Evolutionary conservation across 805 yeast species (phyloP), one percentile per base, ranked within the genome.

Genomic region (Saccharomyces kudriavzevii): DNA sequence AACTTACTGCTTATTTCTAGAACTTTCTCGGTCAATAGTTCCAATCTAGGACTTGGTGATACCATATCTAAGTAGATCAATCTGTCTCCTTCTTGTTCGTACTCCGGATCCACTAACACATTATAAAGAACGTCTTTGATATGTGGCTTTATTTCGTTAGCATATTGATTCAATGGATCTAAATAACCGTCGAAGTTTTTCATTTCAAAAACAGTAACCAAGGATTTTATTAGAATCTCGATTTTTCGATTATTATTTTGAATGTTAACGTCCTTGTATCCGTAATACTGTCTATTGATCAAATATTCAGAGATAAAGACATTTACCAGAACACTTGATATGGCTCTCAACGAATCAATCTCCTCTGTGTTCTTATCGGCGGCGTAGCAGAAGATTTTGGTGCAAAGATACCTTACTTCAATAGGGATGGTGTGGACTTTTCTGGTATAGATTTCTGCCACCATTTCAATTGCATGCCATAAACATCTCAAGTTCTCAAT

Each of bases 401-500:
- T 74, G 43, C 85, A 81, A n/a, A 84, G 58, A 53, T 74, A 77
- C 55, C 82, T 75, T 8, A 87, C 70, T 56, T 80, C 85, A 47
- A 74, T 67, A 1, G 94, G 91, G 3, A 85, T 54, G 9, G 62
- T 63, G 1, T 72, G 71, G 14, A 82, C 63, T 30, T 70, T 69
- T 2, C 64, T 66, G 26, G 77, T 78, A 43, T 61, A 60, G 0
- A 79, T 62, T 20, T 78, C 78, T 60, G 89, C 74, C 9, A 87
- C 71, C 52, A 81, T 81, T 26, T 85, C 80, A 0, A 89, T 74
- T 47, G 78, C 75, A 57, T 87, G 96, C 67, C 98, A 80, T 51
- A 94, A 70, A 24, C 73, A 73, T 68, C 87, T 87, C 62, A 94
- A 72, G 60, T 94, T 91, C 35, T 75, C 69, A 31, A 94, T 84